Evolutionary conservation across 2,329 filamentous ascomycete genomes (phyloP), one percentile per base, ranked within the genome.

Genomic region (Zymoseptoria ardabiliae): DNA sequence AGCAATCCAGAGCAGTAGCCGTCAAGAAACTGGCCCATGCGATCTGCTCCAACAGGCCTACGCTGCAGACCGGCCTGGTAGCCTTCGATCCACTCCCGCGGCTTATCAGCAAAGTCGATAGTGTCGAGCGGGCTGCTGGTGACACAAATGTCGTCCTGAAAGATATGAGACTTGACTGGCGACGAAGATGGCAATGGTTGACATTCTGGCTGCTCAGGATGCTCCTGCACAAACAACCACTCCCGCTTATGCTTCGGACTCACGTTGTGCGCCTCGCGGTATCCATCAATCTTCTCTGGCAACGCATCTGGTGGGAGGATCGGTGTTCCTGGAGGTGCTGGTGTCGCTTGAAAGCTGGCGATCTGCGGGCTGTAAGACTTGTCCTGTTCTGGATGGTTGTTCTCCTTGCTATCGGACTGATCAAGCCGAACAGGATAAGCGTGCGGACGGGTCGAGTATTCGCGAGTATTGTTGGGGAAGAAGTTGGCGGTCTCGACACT

Each of bases 401-500:
- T 68, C 56, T 67, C 66, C 49, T 69, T 68, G 41, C 65, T 61
- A 8, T 63, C 64, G 1, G 61, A 62, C 2, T 55, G 53, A 13
- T 65, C 58, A 5, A 35, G 23, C 2, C 55, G 53, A 6, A 61
- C 53, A 10, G 66, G 64, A 54, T 71, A 71, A 13, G 66, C 66
- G 23, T 73, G 63, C 55, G 70, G 71, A 25, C 68, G 69, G 50
- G 68, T 68, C 5, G 73, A 74, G 56, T 73, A 72, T 19, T 74
- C 72, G 30, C 66, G 64, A 23, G 73, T 70, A 58, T 75, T 72
- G 61, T 65, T 65, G 9, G 73, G 73, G 59, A 75, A 75, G 69
- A 75, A 75, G 61, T 75, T 72, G 20, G 70, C 69, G 10, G 73
- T 75, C 30, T 67, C 66, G 58, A 73, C 71, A 62, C 73, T 74